phyloP scores from a whole-genome alignment of 1,284 basidiomycete genomes.

The Ustilago crameri region DNA sequence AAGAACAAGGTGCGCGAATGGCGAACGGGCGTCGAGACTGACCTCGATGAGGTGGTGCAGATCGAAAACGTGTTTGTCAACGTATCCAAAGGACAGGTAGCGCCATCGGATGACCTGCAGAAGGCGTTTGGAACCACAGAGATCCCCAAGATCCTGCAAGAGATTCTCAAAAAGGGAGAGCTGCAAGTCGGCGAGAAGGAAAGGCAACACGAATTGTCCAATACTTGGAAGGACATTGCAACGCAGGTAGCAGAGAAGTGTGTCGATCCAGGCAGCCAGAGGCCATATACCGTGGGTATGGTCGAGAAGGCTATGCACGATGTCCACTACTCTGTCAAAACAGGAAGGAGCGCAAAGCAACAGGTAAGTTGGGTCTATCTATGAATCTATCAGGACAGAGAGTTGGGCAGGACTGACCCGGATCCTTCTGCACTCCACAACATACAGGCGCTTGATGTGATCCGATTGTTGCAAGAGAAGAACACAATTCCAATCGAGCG shows the following conservation, averaged over 20 bases:
- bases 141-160: constrained; percentile 80
- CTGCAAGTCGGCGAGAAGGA: constrained; percentile 98
- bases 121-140: constrained; percentile 88
- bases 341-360: constrained; percentile 85
- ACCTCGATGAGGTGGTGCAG: constrained; percentile 94
- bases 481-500: constrained; percentile 88
- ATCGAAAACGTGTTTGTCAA: constrained; percentile 96
- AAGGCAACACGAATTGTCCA: constrained; percentile 84
- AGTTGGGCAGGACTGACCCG: too few species aligned
- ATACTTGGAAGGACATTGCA: constrained; percentile 89
- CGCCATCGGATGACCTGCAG: constrained; percentile 86
- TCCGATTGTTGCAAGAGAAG: constrained; percentile 79
- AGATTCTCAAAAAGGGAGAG: constrained; percentile 96
- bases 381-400: too few species aligned
- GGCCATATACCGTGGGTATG: constrained; percentile 92
- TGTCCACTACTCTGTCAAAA: constrained; percentile 88
- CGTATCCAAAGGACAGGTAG: constrained; percentile 94
- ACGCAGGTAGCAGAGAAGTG: constrained; percentile 94
- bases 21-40: constrained; percentile 90
- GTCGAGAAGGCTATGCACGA: constrained; percentile 98
- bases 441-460: constrained; percentile 91
- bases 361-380: constrained; percentile 2
- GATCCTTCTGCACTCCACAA: too few species aligned
- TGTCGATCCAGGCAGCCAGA: constrained; percentile 88
- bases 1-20: constrained; percentile 99